Evolutionary conservation across 2,329 filamentous ascomycete species (phyloP), one percentile per base, ranked within the genome.

Genomic region (Cordyceps tenuipes): DNA sequence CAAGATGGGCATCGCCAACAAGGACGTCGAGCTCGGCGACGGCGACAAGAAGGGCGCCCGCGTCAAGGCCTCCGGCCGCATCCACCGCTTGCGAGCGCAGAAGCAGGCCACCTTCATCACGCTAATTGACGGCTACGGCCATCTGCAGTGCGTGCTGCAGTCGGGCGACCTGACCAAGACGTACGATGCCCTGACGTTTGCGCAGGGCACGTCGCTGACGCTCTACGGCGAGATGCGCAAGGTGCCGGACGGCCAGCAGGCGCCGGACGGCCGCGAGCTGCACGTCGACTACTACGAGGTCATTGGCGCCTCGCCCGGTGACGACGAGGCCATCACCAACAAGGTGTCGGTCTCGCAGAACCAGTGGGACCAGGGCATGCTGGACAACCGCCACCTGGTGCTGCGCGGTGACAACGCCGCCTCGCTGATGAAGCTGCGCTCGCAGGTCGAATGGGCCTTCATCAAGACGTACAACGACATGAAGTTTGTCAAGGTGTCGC

Each of bases 321-420:
- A 91, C 68, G 89, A 93, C 63, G 92, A 96, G 64, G 90, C 92
- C 69, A 91, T 96, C 71, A 94, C 91, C 80, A 96, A 91, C 82
- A 84, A 76, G 64, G 82, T 84, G 36, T 76, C 77, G 2, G 69
- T 73, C 55, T 71, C 70, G 58, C 76, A 77, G 68, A 77, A 77
- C 66, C 74, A 77, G 59, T 76, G 74, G 65, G 87, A 90, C 68
- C 48, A 59, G 48, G 48, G 48, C 46, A 71, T 94, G 69, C 85
- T 92, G 63, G 88, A 96, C 76, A 83, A 90, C 75, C 83, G 91
- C 55, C 92, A 97, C 73, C 82, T 97, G 43, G 86, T 90, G 23
- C 85, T 97, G 49, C 89, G 92, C 62, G 90, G 90, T 62, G 91
- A 96, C 73, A 87, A 82, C 62, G 85, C 90, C 5, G 90, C 89